phyloP scores from a whole-genome alignment of 1,284 basidiomycete genomes.

The Cryptococcus sp. region DNA sequence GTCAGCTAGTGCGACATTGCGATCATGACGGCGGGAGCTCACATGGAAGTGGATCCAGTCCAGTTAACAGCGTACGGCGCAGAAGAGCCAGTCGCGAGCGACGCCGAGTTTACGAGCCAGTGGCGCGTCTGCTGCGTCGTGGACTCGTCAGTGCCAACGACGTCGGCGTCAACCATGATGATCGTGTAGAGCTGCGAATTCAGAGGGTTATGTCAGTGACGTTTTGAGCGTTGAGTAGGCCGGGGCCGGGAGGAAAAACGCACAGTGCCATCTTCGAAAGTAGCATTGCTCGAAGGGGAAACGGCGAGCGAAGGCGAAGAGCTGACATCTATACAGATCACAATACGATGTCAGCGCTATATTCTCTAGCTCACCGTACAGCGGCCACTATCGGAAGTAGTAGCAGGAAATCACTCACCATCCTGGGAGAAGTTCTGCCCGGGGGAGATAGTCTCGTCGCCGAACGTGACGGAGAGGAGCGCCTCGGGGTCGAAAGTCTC shows the following conservation, averaged over 20 bases:
- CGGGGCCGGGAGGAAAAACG: slow-evolving; percentile 1
- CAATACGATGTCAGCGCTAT: too few relatives aligned
- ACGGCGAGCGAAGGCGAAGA: slow-evolving; percentile 28
- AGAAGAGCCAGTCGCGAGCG: slow-evolving; percentile 51
- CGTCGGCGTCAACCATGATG: slow-evolving; percentile 66
- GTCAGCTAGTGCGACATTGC: slow-evolving; percentile 10
- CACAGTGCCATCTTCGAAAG: slow-evolving; percentile 19
- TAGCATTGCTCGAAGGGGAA: slow-evolving; percentile 21
- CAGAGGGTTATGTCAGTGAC: neutral
- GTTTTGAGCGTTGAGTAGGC: neutral
- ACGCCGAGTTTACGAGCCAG: slow-evolving; percentile 71
- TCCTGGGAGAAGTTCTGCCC: slow-evolving; percentile 60
- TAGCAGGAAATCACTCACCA: slow-evolving; percentile 33
- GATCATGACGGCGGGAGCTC: slow-evolving; percentile 1
- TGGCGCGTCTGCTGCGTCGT: slow-evolving; percentile 58
- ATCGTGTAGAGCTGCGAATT: slow-evolving; percentile 45
- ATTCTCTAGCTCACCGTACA: neutral
- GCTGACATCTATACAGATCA: slow-evolving; percentile 19
- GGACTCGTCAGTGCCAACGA: slow-evolving; percentile 58
- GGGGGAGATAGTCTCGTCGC: slow-evolving; percentile 53
- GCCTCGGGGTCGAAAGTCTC: slow-evolving; percentile 59
- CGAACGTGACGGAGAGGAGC: slow-evolving; percentile 57
- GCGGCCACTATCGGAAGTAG: too few relatives aligned
- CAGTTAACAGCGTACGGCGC: slow-evolving; percentile 52
- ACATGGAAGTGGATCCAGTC: slow-evolving; percentile 55